Evolutionary conservation across 768 basidiomycete genomes (phyloP).

Genomic region (Leccinum arenicola): DNA sequence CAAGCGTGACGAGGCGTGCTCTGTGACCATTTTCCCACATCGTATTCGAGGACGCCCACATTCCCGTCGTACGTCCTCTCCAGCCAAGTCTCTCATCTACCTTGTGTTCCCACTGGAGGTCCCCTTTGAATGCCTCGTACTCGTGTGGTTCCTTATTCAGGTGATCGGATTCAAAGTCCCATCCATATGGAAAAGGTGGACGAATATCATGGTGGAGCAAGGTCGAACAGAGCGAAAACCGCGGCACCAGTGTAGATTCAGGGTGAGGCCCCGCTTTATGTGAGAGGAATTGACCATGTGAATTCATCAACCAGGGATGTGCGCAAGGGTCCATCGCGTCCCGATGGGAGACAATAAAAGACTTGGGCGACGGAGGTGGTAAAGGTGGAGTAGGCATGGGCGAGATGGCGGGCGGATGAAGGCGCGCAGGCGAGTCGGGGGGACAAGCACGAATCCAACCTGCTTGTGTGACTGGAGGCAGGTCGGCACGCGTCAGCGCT

Average conservation of each 20-base stretch:
- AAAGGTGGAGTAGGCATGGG: background rate
- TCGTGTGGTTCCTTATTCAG: background rate
- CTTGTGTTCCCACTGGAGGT: conserved; percentile 67
- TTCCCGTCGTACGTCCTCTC: conserved; percentile 77
- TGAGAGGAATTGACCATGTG: conserved; percentile 53
- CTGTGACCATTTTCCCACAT: conserved; percentile 54
- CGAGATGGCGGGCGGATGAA: conserved; percentile 31
- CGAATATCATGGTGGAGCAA: conserved; percentile 55
- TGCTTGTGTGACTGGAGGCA: conserved; percentile 33
- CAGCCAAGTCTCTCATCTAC: conserved; percentile 60
- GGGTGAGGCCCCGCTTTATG: conserved; percentile 47
- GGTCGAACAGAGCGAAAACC: conserved; percentile 52
- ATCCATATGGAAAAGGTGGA: conserved; percentile 45
- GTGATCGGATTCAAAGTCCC: conserved; percentile 39
- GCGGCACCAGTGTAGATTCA: conserved; percentile 41
- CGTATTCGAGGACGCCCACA: conserved; percentile 36
- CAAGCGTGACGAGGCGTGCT: conserved; percentile 40
- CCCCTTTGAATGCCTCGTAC: conserved; percentile 37
- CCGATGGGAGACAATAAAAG: conserved; percentile 37
- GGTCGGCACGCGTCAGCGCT: conserved; percentile 29
- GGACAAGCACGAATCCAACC: conserved; percentile 26
- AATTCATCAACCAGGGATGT: conserved; percentile 33
- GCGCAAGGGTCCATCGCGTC: conserved; percentile 37
- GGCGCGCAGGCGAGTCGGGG: conserved; percentile 25
- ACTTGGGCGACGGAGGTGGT: conserved; percentile 6